Evolutionary conservation across 768 basidiomycete genomes (phyloP), one percentile per base, ranked within the genome.

Genomic region (Trametes punicea): DNA sequence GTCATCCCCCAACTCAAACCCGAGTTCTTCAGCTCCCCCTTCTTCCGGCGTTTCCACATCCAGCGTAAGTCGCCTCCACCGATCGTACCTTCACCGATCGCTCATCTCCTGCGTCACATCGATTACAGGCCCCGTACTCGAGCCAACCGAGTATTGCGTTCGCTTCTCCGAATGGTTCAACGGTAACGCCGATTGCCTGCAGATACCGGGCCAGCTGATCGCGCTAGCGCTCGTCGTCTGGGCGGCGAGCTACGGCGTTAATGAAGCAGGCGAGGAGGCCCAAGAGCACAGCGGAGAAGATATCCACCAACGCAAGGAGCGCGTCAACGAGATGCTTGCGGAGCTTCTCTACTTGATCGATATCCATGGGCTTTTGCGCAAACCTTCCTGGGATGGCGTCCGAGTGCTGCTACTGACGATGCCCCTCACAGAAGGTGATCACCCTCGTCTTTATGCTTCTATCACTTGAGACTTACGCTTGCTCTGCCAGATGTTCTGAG

Each of bases 231-330:
- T 96, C 20, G 90, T 90, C 40, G 83, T 88, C 20, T 97, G 93
- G 93, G 94, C 92, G 0, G 81, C 85, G 4, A 92, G 90, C 34
- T 94, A 91, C 68, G 95, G 94, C 36, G 74, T 96, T 42, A 82
- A 95, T 68, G 90, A 93, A 63, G 78, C 75, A 39, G 94, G 93
- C 33, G 65, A 79, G 15, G 82, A 86, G 39, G 73, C 71, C 39
- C 64, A 72, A n/a, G 62, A 66, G 15, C 63, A 74, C 21, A 71
- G 59, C 61, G 68, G 29, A 64, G 70, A 55, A 69, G 75, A 67
- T 46, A 51, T 70, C 31, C 72, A 72, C 46, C 72, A 74, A 50
- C 79, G 81, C 61, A 76, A 81, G 64, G 78, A 79, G 46, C 77
- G 73, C 29, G 81, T 83, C 31, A 83, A 87, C 44, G 74, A 78